These are phyloP conservation scores for Noccaea caerulescens DNA, from an alignment of 345 rosid genomes.

Conservation along the genomic window DNA sequence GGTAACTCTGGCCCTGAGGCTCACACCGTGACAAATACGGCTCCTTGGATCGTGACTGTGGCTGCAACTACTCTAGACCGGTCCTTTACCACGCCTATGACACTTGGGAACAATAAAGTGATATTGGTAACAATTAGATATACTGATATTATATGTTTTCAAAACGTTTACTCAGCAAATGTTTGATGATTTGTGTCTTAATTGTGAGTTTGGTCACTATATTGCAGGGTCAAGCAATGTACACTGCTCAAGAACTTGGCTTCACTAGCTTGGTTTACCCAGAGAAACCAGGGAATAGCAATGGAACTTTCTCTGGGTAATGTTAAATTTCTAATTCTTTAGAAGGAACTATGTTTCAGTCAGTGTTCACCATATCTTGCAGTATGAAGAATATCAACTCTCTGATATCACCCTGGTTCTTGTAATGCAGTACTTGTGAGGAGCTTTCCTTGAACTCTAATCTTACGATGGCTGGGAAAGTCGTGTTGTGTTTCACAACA, in stretches of 20 bases:
- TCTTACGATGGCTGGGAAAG: slow-evolving; percentile 29
- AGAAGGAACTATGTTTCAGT: not conserved
- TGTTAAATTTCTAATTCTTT: not conserved
- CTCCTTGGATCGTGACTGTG: slow-evolving; percentile 66
- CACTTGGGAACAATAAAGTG: slow-evolving; percentile 49
- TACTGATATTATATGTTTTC: not conserved
- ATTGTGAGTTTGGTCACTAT: not conserved
- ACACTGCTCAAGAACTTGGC: slow-evolving; percentile 35
- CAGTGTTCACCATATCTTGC: not conserved
- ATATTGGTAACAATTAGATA: slow-evolving; percentile 3
- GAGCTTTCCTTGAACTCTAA: not conserved
- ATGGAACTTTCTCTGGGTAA: slow-evolving; percentile 16
- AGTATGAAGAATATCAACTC: not conserved
- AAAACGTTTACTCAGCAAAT: not conserved
- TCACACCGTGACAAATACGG: slow-evolving; percentile 45
- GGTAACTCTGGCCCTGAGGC: slow-evolving; percentile 52
- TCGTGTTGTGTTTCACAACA: slow-evolving; percentile 42
- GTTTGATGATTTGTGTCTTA: not conserved
- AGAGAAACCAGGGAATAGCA: slow-evolving; percentile 29
- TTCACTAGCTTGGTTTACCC: slow-evolving; percentile 46
- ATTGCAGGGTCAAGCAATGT: slow-evolving; percentile 43
- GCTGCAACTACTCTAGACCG: slow-evolving; percentile 62
- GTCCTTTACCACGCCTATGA: slow-evolving; percentile 47
- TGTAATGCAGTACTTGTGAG: slow-evolving; percentile 36
- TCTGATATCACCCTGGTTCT: slow-evolving; percentile 3